Evolutionary conservation across 2,329 filamentous ascomycete species (phyloP), one percentile per base, ranked within the genome.

Genomic region (Colletotrichum echinochloae): DNA sequence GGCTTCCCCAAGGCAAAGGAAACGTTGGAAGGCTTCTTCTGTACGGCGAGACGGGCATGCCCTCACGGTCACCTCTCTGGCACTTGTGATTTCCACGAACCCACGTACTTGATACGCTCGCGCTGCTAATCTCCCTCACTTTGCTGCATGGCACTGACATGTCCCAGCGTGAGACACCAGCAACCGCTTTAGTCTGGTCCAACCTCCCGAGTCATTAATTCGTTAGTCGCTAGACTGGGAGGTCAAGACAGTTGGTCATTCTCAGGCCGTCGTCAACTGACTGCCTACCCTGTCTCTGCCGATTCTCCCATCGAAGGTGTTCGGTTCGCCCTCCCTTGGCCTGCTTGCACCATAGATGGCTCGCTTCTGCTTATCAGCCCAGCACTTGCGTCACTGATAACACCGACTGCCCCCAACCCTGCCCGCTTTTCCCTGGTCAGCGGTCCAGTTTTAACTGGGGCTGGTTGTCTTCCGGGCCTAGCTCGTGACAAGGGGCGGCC

Each of bases 361-460:
- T 56, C 54, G 35, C 28, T 41, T 63, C 35, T 37, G 57, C 46
- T 72, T 72, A 72, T 72, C 71, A 48, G 16, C 52, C 26, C 26
- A 63, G 44, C 44, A 63, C 60, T 71, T 72, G 71, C 71, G 71
- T 72, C 71, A 72, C 71, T 66, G 71, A 72, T 72, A 72, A 68
- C 57, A 63, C 52, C 64, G 4, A 71, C 60, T 14, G 48, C 41
- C 41, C n/a, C 41, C 37, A 70, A 65, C 61, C 66, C 61, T 72
- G 46, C 66, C 35, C 39, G 23, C 66, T 49, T 49, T 44, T 60
- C 56, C 69, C 69, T 64, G 60, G 69, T 70, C 69, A 70, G 46
- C 54, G 65, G 66, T 54, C 66, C 66, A 70, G 23, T 60, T 65
- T 60, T 60, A 68, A 67, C 37, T 70, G 69, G 69, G 69, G 65